Base-by-base conservation (phyloP, 768 basidiomycete species). In the Cyathus striatus region DNA sequence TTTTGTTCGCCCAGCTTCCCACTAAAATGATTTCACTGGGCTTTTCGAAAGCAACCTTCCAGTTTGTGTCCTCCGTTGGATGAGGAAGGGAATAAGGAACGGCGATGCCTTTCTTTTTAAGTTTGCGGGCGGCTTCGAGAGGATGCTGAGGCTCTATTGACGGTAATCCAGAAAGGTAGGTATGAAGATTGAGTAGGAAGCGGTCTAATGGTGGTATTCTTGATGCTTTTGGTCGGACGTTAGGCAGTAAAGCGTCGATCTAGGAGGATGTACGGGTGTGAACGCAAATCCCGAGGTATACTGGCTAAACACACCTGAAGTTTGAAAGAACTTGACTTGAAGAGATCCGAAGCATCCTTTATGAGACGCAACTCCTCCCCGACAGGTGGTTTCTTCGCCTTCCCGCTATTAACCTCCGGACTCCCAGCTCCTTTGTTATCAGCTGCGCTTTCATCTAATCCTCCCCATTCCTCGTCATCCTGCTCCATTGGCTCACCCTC, bases 1-100 rank as follows among this genome's bases (percentile, higher is more conserved):
- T 69, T 52, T 83, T 80, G 46, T 88, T 86, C 0, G 82, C 77
- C 91, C 92, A 97, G 50, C 89, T 91, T 10, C 94, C 93, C 1
- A 83, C 81, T 3, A 97, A 62, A 5, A 78, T 69, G 16, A 95
- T 78, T 44, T 91, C 87, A 20, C 65, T 71, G 1, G 93, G 94
- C 34, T 71, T 75, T 49, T 86, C 80, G 53, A 87, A 96, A 0
- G 80, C 73, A 17, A 96, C 82, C 40, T 81, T 91, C 92, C 92
- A 96, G 43, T 93, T 91, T 0, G 83, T 81, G 25, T 89, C 86
- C 56, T 85, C 78, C 0, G 79, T 72, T 0, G 89, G 90, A 18
- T 77, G 65, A 0, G 91, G 90, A 1, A 73, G 54, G 1, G 80
- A 73, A 54, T 83, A 89, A 0, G 87, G 84, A 0, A 91, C 76